Percentiles rank a stretch among this genome's conserved stretches.
These are phyloP conservation scores for Hibiscus syriacus DNA, from an alignment of 345 rosid genomes.

Conservation along the genomic window DNA sequence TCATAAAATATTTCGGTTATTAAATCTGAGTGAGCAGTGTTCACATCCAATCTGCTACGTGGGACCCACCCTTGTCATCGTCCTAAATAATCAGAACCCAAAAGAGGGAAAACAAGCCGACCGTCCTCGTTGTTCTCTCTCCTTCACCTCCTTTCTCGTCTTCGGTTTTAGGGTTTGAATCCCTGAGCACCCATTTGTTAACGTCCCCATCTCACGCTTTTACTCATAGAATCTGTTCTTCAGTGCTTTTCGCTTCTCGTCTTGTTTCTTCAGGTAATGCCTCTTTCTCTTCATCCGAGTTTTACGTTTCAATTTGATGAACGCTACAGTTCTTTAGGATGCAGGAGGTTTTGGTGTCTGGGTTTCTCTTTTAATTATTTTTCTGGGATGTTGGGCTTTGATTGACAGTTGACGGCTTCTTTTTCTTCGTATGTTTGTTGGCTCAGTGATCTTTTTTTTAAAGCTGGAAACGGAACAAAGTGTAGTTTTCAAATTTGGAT, in stretches of 20 bases:
- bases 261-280: slow-evolving; percentile 1
- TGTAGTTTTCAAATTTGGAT: neutral
- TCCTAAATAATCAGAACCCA: slow-evolving; percentile 42
- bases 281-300: slow-evolving; percentile 6
- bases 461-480: neutral
- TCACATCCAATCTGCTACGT: slow-evolving; percentile 9
- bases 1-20: neutral
- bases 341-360: no score
- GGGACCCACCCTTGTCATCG: slow-evolving; percentile 27
- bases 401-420: neutral
- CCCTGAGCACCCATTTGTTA: slow-evolving; percentile 8
- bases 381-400: no score
- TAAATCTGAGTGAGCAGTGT: slow-evolving; percentile 1
- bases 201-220: neutral
- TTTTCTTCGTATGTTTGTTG: neutral
- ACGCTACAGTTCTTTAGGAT: no score
- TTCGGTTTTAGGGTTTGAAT: slow-evolving; percentile 25
- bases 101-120: neutral
- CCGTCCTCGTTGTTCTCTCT: neutral
- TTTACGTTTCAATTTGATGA: no score
- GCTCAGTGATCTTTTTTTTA: neutral
- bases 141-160: neutral
- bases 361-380: neutral
- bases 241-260: neutral
- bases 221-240: neutral